Base-by-base conservation (phyloP, 805 yeast genomes). In the Yamadazyma laniorum region DNA sequence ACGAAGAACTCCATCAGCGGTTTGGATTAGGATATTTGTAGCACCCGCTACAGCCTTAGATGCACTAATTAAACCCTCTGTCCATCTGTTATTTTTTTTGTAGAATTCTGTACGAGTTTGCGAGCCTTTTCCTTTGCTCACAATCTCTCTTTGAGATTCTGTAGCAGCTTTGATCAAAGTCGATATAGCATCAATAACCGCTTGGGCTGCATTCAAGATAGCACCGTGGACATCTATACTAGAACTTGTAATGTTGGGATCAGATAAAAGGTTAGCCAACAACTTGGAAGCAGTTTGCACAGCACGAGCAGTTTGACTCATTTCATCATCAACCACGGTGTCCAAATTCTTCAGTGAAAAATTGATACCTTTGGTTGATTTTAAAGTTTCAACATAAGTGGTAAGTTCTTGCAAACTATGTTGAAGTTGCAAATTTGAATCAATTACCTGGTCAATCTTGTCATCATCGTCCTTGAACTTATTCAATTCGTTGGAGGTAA, bases 21-120 rank as follows among this genome's bases (percentile, higher is more conserved):
- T 83, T 43, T 77, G 77, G 43, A 88, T 88, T 46, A 88, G 71
- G n/a, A 82, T 67, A 51, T 81, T 83, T 2, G 96, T 89, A 1
- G 95, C 78, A 2, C 77, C 77, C 2, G 95, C 95, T 27, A 88
- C 93, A 1, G 91, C 81, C 51, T 83, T 82, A 1, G 95, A 87
- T 13, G 96, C 96, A 43, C 95, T 84, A 21, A 88, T 80, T 40
- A 88, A 77, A 16, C 96, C 96, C 61, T 89, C 95, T 0, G 96
- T 86, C 96, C 96, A 88, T 51, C 91, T 74, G 59, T 81, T 88
- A 58, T 88, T 85, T 61, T 86, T 87, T 58, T 82, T 85, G 63
- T 89, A 89, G 58, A 82, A 88, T 31, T 84, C 85, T 11, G 88
- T 77, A 41, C 79, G 70, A 1, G 86, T 70, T 32, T 74, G 78